These are phyloP conservation scores for Clitopilus passeckerianus DNA, from an alignment of 768 basidiomycete genomes.

Conservation along the genomic window DNA sequence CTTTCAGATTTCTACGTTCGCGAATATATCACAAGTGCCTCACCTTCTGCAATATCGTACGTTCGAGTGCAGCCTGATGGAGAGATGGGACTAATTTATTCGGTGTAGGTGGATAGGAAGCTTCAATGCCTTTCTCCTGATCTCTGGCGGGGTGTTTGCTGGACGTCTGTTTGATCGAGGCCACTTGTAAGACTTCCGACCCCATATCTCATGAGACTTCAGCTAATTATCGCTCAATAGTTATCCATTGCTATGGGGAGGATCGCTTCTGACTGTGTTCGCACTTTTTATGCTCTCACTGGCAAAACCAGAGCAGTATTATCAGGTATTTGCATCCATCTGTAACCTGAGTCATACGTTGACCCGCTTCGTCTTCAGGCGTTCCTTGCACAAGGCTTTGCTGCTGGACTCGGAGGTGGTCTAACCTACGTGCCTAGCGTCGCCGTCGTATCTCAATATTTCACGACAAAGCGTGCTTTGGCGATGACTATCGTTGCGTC, in stretches of 20 bases:
- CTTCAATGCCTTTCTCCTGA: constrained; percentile 21
- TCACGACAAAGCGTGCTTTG: constrained; percentile 17
- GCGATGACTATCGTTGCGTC: not conserved
- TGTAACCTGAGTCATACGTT: not conserved
- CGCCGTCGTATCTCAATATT: constrained; percentile 41
- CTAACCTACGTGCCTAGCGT: constrained; percentile 39
- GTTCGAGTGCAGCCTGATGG: constrained; percentile 23
- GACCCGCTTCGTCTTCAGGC: constrained; percentile 16
- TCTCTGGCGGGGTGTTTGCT: constrained; percentile 14
- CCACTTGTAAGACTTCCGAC: constrained; percentile 20
- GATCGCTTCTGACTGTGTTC: constrained; percentile 19
- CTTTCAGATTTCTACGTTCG: constrained; percentile 33
- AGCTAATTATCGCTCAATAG: not conserved
- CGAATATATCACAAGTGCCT: constrained; percentile 27
- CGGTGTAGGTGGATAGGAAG: constrained; percentile 21
- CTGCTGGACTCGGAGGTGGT: constrained; percentile 35
- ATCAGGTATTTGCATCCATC: constrained; percentile 19
- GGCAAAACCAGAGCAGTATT: constrained; percentile 33
- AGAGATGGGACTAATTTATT: constrained; percentile 21
- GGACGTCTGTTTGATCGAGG: constrained; percentile 27
- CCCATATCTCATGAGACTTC: constrained; percentile 10
- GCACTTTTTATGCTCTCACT: constrained; percentile 44
- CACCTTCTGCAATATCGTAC: constrained; percentile 33
- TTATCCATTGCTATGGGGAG: constrained; percentile 13
- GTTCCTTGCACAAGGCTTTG: constrained; percentile 40